Evolutionary conservation across 352 stramenopile species (phyloP), one percentile per base, ranked within the genome.

Genomic region (Pythium rishiriense): DNA sequence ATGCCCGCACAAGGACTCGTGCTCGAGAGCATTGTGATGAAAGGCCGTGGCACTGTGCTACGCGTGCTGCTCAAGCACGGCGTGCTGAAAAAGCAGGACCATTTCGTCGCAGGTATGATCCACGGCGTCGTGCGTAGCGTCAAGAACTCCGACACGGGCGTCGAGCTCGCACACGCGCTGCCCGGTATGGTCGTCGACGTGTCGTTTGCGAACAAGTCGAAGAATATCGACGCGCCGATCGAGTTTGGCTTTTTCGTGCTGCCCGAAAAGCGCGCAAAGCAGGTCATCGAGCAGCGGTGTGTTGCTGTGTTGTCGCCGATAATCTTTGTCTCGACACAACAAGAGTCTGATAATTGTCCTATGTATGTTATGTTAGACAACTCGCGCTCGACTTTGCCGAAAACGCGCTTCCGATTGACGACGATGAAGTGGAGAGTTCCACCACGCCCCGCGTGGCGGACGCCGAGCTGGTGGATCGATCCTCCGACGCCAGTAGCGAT

Each of bases 101-200:
- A 95, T 54, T 93, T 95, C 58, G 79, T 91, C 15, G 82, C 83
- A 14, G 81, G 81, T n/a, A 93, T 95, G 86, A 93, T 95, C 57
- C 84, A 91, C 58, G 86, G 86, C 31, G 74, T 83, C 14, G 75
- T 95, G 29, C 84, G 86, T 17, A 87, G 58, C 25, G 70, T 95
- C 21, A 68, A 66, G 10, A 79, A 89, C 48, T 68, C 81, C 10
- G 77, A 90, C 58, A 66, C 64, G 12, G 83, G 82, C 3, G 62
- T 70, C 6, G 78, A 88, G n/a, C 62, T 94, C 19, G 64, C 69
- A 19, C 64, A 72, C 25, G 86, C 72, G 0, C 45, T 85, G 15
- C 83, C 86, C 10, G 86, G 86, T 6, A 88, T 76, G 35, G 78
- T 95, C 31, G 82, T 93, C 8, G 85, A 93, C 64, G 83, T 95